Conservation (phyloP, 2,329 filamentous ascomycete genomes). For the Plectosphaerella sp. region DNA sequence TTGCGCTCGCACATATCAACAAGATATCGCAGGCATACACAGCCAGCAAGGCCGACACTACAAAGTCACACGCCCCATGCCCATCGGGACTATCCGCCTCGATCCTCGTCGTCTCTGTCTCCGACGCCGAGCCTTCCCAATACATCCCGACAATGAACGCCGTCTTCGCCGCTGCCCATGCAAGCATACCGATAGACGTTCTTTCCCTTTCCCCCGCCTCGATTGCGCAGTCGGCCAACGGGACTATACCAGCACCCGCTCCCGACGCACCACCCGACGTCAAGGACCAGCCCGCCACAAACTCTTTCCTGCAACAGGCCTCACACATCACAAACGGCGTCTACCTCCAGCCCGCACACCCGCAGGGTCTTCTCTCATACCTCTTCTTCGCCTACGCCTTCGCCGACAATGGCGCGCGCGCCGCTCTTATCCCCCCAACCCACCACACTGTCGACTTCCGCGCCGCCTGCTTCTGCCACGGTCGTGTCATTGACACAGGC, state of each 20-base stretch:
- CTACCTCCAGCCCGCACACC: conserved; percentile 48
- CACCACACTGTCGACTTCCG: conserved; percentile 90
- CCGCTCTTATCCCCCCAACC: conserved; percentile 70
- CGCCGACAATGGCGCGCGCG: conserved; percentile 52
- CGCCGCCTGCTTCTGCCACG: conserved; percentile 97
- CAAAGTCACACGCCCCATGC: conserved; percentile 21
- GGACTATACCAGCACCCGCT: not conserved
- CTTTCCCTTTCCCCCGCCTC: conserved; percentile 60
- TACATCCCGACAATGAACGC: conserved; percentile 99
- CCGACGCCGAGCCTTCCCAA: conserved; percentile 76
- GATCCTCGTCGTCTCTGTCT: conserved; percentile 87
- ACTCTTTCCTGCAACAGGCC: conserved; percentile 92
- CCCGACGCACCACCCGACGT: not conserved
- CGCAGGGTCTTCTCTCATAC: conserved; percentile 78
- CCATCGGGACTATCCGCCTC: conserved; percentile 62
- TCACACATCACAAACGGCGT: conserved; percentile 57
- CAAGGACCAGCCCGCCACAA: conserved; percentile 50
- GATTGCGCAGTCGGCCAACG: not conserved
- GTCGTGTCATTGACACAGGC: conserved; percentile 82
- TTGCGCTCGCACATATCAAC: conserved; percentile 87
- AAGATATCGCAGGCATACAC: conserved; percentile 67
- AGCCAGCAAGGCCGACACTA: conserved; percentile 32
- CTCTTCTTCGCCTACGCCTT: conserved; percentile 93
- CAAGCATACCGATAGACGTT: conserved; percentile 87
- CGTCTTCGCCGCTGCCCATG: conserved; percentile 89